Conservation (phyloP, 352 stramenopile genomes). For the Blastocystis sp. region DNA sequence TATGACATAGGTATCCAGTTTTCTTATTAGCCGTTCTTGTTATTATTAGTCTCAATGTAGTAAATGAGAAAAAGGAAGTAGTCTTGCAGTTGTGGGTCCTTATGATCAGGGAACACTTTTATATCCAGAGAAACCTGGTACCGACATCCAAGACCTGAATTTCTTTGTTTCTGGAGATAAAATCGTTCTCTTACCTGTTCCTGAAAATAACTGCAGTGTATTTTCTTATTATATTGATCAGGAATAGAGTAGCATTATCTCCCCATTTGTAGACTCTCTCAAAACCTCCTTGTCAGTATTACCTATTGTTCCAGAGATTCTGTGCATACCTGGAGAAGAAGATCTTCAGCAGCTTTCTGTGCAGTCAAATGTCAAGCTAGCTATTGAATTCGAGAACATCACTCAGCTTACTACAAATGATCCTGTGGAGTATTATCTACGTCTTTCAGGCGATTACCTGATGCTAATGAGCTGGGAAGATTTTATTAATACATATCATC, state of each 20-base stretch:
- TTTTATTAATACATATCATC: background rate
- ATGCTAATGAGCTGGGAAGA: background rate
- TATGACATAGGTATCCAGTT: constrained; percentile 33
- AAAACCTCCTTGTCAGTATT: background rate
- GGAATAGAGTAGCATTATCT: background rate
- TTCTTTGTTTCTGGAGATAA: background rate
- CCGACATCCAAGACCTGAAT: background rate
- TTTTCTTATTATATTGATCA: background rate
- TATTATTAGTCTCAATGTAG: background rate
- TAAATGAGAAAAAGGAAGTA: constrained; percentile 12
- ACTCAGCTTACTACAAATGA: background rate
- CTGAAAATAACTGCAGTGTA: background rate
- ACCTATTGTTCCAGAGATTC: background rate
- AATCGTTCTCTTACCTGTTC: constrained; percentile 9
- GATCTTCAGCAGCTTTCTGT: background rate
- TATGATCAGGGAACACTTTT: background rate
- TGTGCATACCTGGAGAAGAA: background rate
- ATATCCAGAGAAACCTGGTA: background rate
- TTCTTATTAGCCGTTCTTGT: constrained; percentile 8
- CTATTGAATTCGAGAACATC: constrained; percentile 28
- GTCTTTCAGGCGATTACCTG: background rate
- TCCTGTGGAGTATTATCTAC: constrained; percentile 5
- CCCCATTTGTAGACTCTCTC: constrained; percentile 5
- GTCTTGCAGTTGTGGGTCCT: background rate
- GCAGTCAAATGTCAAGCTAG: background rate